Evolutionary conservation across 1,139 yeast species (phyloP).

Genomic region (Debaryomyces udenii): DNA sequence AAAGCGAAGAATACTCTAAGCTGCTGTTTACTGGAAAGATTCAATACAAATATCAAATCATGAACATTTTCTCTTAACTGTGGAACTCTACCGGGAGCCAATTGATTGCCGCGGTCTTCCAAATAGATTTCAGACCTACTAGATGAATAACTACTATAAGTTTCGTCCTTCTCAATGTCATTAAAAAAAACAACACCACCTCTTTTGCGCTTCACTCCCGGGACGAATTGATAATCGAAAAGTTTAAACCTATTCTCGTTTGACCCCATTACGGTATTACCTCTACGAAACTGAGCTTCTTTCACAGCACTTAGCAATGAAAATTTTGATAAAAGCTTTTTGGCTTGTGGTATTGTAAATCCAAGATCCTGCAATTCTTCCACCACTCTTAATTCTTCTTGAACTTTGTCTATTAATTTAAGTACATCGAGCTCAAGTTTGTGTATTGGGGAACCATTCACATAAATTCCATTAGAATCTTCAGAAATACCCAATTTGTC

Average conservation of each 20-base stretch:
- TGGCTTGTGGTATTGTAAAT: slow-evolving; percentile 36
- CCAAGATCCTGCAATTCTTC: slow-evolving; percentile 38
- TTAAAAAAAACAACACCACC: slow-evolving; percentile 72
- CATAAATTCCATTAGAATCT: slow-evolving; percentile 54
- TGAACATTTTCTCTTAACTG: slow-evolving; percentile 73
- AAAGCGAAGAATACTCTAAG: slow-evolving; percentile 50
- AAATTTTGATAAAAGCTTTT: slow-evolving; percentile 45
- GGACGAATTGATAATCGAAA: slow-evolving; percentile 35
- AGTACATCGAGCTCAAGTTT: slow-evolving; percentile 47
- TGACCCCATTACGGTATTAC: slow-evolving; percentile 37
- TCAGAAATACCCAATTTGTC: slow-evolving; percentile 37
- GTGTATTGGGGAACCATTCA: slow-evolving; percentile 63
- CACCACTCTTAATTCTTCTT: slow-evolving; percentile 39
- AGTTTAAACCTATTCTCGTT: slow-evolving; percentile 44
- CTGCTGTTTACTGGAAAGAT: slow-evolving; percentile 56
- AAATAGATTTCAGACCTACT: slow-evolving; percentile 47
- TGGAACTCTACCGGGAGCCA: slow-evolving; percentile 64
- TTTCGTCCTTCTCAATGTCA: slow-evolving; percentile 66
- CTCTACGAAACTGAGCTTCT: slow-evolving; percentile 37
- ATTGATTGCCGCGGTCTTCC: slow-evolving; percentile 24
- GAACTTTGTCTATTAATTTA: slow-evolving; percentile 36
- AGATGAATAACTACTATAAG: slow-evolving; percentile 50
- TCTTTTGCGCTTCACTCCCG: slow-evolving; percentile 25
- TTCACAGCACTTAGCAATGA: slow-evolving; percentile 44
- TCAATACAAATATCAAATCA: slow-evolving; percentile 72